These are phyloP conservation scores for Candida ficus DNA, from an alignment of 805 yeast genomes.

Conservation along the genomic window DNA sequence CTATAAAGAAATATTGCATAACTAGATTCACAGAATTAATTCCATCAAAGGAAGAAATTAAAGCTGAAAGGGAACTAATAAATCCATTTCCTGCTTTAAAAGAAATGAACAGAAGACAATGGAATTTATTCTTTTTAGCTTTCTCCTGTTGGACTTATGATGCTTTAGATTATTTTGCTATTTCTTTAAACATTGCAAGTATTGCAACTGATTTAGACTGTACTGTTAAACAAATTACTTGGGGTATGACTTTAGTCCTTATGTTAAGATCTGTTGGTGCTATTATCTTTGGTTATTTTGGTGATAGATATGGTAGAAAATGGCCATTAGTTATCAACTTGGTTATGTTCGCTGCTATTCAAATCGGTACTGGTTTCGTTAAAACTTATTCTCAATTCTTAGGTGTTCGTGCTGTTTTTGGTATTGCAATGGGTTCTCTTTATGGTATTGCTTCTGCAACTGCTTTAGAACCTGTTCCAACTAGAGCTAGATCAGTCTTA, in stretches of 20 bases:
- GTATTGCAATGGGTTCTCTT: conserved; percentile 48
- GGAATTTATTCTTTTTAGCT: conserved; percentile 52
- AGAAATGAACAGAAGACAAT: conserved; percentile 41
- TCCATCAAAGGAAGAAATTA: conserved; percentile 38
- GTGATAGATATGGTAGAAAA: conserved; percentile 59
- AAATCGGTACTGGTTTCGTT: conserved; percentile 62
- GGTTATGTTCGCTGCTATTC: conserved; percentile 42
- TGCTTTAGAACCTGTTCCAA: conserved; percentile 43
- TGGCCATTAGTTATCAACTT: conserved; percentile 49
- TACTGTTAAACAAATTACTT: conserved; percentile 47
- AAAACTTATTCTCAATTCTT: conserved; percentile 51
- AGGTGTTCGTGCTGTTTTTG: conserved; percentile 59
- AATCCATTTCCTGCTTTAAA: conserved; percentile 62
- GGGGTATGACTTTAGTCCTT: conserved; percentile 56
- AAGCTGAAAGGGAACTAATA: conserved; percentile 33
- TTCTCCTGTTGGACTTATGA: conserved; percentile 62
- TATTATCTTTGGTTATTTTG: conserved; percentile 50
- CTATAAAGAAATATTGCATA: conserved; percentile 10
- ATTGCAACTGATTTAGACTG: conserved; percentile 43
- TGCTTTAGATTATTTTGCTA: conserved; percentile 59
- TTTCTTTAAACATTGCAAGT: conserved; percentile 43
- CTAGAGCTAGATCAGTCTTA: conserved; percentile 48
- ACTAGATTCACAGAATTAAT: conserved; percentile 48
- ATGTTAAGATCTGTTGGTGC: conserved; percentile 70
- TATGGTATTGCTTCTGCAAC: conserved; percentile 40